Percentiles rank a stretch among this genome's conserved stretches.
These are phyloP conservation scores for Dorcoceras hygrometricum DNA, from an alignment of 257 asterid species.

Conservation along the genomic window DNA sequence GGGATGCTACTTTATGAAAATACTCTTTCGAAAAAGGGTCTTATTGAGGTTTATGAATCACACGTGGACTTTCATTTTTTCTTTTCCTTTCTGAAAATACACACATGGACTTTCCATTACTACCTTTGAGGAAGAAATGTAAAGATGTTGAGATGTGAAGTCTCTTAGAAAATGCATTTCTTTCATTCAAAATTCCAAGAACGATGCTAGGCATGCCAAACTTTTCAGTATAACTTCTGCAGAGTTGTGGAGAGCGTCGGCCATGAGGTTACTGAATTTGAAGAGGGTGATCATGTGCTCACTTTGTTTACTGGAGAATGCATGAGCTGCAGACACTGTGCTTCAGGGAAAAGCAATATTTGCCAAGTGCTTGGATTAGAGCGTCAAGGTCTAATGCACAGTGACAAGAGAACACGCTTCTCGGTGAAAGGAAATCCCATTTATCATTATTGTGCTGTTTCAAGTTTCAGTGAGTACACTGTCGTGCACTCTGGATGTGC, in stretches of 20 bases:
- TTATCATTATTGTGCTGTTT: slow-evolving; percentile 90
- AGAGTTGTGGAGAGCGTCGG: slow-evolving; percentile 96
- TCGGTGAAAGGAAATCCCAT: slow-evolving; percentile 64
- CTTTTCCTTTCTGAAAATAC: too few relatives aligned
- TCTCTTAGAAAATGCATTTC: background rate
- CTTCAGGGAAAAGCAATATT: slow-evolving; percentile 73
- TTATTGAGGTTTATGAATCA: background rate
- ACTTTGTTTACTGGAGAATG: slow-evolving; percentile 91
- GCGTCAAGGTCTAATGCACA: slow-evolving; percentile 87
- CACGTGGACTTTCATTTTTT: background rate
- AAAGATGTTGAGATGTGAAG: background rate
- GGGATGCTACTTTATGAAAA: too few relatives aligned
- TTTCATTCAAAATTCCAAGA: background rate
- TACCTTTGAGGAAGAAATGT: background rate
- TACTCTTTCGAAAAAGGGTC: background rate
- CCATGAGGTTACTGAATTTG: slow-evolving; percentile 75
- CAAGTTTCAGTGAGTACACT: slow-evolving; percentile 91
- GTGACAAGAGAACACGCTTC: slow-evolving; percentile 81
- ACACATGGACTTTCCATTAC: background rate
- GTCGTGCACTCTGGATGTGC: slow-evolving; percentile 97
- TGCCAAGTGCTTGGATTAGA: slow-evolving; percentile 87
- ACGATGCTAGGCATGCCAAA: slow-evolving; percentile 16
- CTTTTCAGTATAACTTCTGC: slow-evolving; percentile 23
- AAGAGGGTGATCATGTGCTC: slow-evolving; percentile 79
- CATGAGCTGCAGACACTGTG: slow-evolving; percentile 73